These are phyloP conservation scores for Linnemannia zychae DNA, from an alignment of 192 early-diverging fungal species.

Conservation along the genomic window DNA sequence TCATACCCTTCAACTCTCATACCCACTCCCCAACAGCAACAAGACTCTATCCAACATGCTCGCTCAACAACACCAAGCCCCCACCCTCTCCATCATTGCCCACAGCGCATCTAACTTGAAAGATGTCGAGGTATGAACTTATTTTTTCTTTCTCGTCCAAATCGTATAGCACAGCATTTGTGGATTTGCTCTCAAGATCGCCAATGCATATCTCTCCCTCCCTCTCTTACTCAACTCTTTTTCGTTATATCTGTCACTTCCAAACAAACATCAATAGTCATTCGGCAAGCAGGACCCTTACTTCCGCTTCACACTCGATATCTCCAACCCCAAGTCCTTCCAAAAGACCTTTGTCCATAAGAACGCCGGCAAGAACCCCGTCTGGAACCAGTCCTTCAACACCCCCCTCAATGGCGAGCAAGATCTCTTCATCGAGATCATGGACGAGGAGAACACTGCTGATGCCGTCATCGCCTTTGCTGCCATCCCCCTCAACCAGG, in stretches of 20 bases:
- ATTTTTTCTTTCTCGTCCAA: neutral
- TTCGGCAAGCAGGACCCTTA: conserved; percentile 69
- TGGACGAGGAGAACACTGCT: conserved; percentile 59
- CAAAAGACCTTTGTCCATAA: conserved; percentile 65
- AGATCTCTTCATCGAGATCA: conserved; percentile 62
- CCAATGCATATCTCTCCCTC: neutral
- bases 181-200: neutral
- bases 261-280: conserved; percentile 18
- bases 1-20: neutral
- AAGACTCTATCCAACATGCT: conserved; percentile 1
- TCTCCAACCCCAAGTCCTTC: conserved; percentile 59
- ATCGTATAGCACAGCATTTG: neutral
- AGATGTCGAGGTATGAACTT: conserved; percentile 49
- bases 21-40: neutral
- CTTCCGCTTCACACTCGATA: conserved; percentile 60
- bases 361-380: conserved; percentile 62
- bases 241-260: neutral
- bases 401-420: conserved; percentile 57
- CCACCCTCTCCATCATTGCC: conserved; percentile 53
- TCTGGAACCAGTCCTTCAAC: conserved; percentile 66
- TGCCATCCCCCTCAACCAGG: conserved; percentile 66
- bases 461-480: conserved; percentile 62
- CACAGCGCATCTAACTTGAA: conserved; percentile 52
- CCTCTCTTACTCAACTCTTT: neutral
- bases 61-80: conserved; percentile 19